These are phyloP conservation scores for Ophiostoma novo-ulmi DNA, from an alignment of 2,329 filamentous ascomycete species.

Conservation along the genomic window DNA sequence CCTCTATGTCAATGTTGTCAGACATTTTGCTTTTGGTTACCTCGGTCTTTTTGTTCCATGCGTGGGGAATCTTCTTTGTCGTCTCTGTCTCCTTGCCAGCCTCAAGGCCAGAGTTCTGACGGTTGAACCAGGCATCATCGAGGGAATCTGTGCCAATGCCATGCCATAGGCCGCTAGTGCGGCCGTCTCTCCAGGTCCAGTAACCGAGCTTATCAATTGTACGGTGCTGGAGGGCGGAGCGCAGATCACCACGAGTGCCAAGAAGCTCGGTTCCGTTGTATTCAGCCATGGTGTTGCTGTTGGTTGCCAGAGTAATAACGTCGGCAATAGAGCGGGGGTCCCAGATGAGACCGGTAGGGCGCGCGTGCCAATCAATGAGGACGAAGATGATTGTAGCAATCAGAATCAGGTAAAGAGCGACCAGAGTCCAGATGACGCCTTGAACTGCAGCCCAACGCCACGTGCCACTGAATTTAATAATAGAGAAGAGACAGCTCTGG, in stretches of 20 bases:
- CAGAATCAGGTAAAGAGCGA: slow-evolving; percentile 67
- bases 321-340: slow-evolving; percentile 79
- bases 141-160: slow-evolving; percentile 52
- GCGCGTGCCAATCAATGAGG: slow-evolving; percentile 58
- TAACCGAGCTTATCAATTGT: slow-evolving; percentile 74
- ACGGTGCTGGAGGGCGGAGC: slow-evolving; percentile 48
- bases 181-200: slow-evolving; percentile 66
- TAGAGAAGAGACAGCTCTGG: slow-evolving; percentile 69
- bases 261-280: slow-evolving; percentile 66
- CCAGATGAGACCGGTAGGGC: slow-evolving; percentile 75
- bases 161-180: slow-evolving; percentile 66
- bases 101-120: slow-evolving; percentile 19
- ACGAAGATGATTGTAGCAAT: slow-evolving; percentile 54
- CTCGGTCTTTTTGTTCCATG: slow-evolving; percentile 19
- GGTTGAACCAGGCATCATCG: slow-evolving; percentile 24
- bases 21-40: neutral
- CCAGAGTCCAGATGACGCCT: slow-evolving; percentile 70
- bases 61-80: neutral
- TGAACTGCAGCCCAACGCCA: slow-evolving; percentile 81
- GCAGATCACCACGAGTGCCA: slow-evolving; percentile 47
- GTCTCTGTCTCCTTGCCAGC: neutral
- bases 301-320: slow-evolving; percentile 68
- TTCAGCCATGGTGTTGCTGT: slow-evolving; percentile 70
- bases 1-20: slow-evolving; percentile 32
- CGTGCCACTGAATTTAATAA: slow-evolving; percentile 46